These are phyloP conservation scores for Pythium aristosporum DNA, from an alignment of 352 stramenopile genomes.

Conservation along the genomic window DNA sequence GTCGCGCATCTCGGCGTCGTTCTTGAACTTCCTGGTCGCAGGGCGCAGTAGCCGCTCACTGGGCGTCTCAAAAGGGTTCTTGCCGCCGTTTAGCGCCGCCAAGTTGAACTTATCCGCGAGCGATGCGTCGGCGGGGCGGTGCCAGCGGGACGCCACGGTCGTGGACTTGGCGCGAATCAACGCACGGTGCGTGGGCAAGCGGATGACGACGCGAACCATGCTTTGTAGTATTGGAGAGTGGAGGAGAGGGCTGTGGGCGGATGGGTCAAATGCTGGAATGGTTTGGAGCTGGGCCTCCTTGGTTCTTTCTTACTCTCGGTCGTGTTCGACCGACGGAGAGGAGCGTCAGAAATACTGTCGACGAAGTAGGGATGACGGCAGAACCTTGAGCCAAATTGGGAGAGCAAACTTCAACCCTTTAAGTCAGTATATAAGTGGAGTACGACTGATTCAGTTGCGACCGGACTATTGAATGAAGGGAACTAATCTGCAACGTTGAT, in stretches of 20 bases:
- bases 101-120: constrained; percentile 67
- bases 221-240: neutral
- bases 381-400: neutral
- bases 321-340: neutral
- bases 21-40: constrained; percentile 17
- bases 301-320: neutral
- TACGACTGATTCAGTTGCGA: neutral
- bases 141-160: neutral
- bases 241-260: neutral
- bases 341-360: neutral
- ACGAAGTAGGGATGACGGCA: neutral
- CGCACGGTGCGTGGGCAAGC: constrained; percentile 3
- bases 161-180: constrained; percentile 1
- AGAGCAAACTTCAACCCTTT: constrained; percentile 1
- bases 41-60: constrained; percentile 52
- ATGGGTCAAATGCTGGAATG: constrained; percentile 1
- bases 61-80: constrained; percentile 65
- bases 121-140: constrained; percentile 13
- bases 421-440: neutral
- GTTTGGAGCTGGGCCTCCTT: neutral
- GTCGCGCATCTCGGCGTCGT: constrained; percentile 41
- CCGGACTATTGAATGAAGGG: too few relatives aligned
- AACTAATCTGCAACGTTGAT: neutral
- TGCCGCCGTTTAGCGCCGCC: constrained; percentile 59
- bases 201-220: constrained; percentile 22